Evolutionary conservation across 2,329 filamentous ascomycete species (phyloP).

Genomic region (Stagonosporopsis tanaceti): DNA sequence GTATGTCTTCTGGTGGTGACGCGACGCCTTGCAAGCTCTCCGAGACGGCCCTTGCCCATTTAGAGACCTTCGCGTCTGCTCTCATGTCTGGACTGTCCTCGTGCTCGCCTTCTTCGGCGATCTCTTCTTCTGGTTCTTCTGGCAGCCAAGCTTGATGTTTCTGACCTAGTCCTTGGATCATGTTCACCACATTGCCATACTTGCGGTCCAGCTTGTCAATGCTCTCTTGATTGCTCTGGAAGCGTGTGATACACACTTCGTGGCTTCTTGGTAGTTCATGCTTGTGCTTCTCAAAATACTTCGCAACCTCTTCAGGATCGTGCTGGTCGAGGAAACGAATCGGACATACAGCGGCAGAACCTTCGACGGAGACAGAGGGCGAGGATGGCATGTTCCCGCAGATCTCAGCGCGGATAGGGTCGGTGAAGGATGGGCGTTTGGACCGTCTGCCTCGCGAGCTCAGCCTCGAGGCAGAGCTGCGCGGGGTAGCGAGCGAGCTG

Average conservation of each 20-base stretch:
- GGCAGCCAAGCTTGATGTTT: slow-evolving; percentile 90
- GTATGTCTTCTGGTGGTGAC: slow-evolving; percentile 48
- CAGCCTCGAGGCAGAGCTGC: slow-evolving; percentile 50
- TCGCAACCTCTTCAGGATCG: slow-evolving; percentile 89
- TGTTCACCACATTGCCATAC: slow-evolving; percentile 89
- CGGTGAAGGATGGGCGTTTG: slow-evolving; percentile 52
- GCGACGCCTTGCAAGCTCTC: slow-evolving; percentile 58
- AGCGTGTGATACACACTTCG: slow-evolving; percentile 88
- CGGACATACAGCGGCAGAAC: slow-evolving; percentile 74
- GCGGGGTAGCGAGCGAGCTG: slow-evolving; percentile 53
- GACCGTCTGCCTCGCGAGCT: slow-evolving; percentile 49
- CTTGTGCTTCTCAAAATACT: slow-evolving; percentile 94
- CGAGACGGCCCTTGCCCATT: slow-evolving; percentile 83
- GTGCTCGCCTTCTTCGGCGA: slow-evolving; percentile 56
- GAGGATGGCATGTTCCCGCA: slow-evolving; percentile 55
- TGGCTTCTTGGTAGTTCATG: slow-evolving; percentile 94
- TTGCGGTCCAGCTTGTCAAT: slow-evolving; percentile 91
- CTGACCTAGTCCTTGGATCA: slow-evolving; percentile 89
- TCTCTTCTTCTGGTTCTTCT: slow-evolving; percentile 58
- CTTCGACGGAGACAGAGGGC: slow-evolving; percentile 55
- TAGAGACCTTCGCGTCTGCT: slow-evolving; percentile 78
- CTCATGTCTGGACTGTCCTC: slow-evolving; percentile 55
- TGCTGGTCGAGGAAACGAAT: slow-evolving; percentile 94
- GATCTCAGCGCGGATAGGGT: slow-evolving; percentile 53
- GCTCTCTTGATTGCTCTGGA: slow-evolving; percentile 85